These are phyloP conservation scores for Madurella fahalii DNA, from an alignment of 2,329 filamentous ascomycete species.

Conservation along the genomic window DNA sequence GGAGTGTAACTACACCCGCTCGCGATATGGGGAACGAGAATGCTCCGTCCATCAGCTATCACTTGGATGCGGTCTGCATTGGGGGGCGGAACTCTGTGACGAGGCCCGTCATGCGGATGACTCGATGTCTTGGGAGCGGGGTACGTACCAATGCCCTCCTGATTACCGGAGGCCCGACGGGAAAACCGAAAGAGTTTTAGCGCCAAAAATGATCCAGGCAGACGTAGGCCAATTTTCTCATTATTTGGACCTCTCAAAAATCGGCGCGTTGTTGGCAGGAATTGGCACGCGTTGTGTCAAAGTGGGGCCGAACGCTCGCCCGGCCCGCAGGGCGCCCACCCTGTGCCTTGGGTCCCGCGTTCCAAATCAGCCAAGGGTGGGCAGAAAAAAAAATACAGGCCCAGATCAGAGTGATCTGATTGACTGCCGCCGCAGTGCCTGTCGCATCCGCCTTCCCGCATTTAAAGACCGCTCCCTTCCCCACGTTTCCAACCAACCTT, in stretches of 20 bases:
- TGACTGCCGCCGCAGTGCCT: conserved; percentile 17
- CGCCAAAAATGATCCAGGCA: not conserved
- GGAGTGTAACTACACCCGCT: conserved; percentile 9
- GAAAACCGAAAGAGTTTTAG: conserved; percentile 13
- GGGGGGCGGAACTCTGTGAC: not conserved
- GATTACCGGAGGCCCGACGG: not conserved
- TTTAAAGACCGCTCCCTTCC: conserved; percentile 28
- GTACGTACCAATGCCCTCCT: not conserved
- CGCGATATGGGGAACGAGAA: conserved; percentile 4
- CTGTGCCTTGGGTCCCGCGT: conserved; percentile 9
- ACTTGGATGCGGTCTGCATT: conserved; percentile 2
- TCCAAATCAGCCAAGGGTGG: conserved; percentile 25
- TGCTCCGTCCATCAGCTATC: not conserved
- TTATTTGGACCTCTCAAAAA: conserved; percentile 10
- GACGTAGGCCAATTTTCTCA: not conserved
- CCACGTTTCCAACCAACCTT: conserved; percentile 24
- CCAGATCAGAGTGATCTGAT: conserved; percentile 23
- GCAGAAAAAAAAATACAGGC: conserved; percentile 12
- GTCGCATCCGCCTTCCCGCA: conserved; percentile 23
- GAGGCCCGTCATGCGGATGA: not conserved
- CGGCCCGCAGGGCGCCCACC: conserved; percentile 4
- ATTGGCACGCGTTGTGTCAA: conserved; percentile 2
- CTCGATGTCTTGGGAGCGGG: not conserved
- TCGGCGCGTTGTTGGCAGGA: conserved; percentile 3
- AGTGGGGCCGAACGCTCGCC: conserved; percentile 13